phyloP scores from a whole-genome alignment of 1,284 basidiomycete genomes.

The Cryptococcus sp. region DNA sequence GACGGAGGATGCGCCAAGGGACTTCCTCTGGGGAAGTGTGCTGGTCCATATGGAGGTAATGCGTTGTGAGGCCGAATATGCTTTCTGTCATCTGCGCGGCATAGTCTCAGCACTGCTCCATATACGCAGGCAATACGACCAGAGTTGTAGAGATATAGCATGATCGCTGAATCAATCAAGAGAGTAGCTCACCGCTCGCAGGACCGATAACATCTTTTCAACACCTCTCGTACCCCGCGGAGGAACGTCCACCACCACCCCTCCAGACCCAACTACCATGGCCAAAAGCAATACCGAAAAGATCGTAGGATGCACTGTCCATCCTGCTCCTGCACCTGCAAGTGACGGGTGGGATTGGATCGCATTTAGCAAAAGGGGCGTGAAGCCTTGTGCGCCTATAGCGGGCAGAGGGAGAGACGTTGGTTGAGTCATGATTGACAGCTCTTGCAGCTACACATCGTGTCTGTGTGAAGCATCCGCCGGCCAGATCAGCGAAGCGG shows the following conservation, averaged over 20 bases:
- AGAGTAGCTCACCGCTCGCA: constrained; percentile 12
- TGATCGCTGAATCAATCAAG: not conserved
- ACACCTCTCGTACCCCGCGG: constrained; percentile 6
- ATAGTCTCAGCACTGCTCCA: not conserved
- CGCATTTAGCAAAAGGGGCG: constrained; percentile 23
- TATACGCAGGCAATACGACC: no score
- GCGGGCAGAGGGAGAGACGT: constrained; percentile 9
- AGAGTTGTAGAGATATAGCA: no score
- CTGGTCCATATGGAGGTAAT: constrained; percentile 15
- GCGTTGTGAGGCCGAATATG: constrained; percentile 35
- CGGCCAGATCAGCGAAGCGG: no score
- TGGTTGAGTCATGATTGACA: no score
- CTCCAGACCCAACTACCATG: constrained; percentile 38
- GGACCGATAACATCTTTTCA: constrained; percentile 4
- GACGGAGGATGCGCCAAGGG: constrained; percentile 1
- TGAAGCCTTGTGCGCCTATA: constrained; percentile 18
- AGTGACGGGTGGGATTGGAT: constrained; percentile 11
- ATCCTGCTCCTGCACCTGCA: constrained; percentile 10
- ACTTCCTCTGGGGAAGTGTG: constrained; percentile 9
- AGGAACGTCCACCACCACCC: constrained; percentile 38
- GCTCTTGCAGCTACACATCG: no score
- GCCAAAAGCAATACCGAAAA: constrained; percentile 39
- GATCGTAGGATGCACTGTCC: constrained; percentile 31
- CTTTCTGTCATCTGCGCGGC: not conserved
- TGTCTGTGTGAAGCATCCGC: no score